Conservation (phyloP, 2,329 filamentous ascomycete species). For the Drechslerella dactyloides region DNA sequence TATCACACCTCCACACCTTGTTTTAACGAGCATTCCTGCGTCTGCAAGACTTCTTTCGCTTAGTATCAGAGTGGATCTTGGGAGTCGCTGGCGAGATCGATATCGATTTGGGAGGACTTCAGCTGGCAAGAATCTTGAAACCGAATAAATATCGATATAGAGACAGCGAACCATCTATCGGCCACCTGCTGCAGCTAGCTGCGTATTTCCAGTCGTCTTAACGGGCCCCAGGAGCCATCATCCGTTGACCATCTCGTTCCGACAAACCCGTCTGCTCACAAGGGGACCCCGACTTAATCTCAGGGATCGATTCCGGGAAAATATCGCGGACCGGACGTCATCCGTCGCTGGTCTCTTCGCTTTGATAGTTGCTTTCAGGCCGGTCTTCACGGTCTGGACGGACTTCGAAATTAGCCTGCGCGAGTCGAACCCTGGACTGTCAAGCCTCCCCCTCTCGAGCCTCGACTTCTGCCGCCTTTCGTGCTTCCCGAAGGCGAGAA, state of each 20-base stretch:
- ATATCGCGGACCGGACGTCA: slow-evolving; percentile 48
- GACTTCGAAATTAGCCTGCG: slow-evolving; percentile 46
- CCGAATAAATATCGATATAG: slow-evolving; percentile 34
- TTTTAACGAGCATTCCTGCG: slow-evolving; percentile 27
- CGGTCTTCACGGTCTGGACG: slow-evolving; percentile 20
- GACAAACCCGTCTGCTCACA: slow-evolving; percentile 49
- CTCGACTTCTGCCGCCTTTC: slow-evolving; percentile 48
- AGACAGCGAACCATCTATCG: slow-evolving; percentile 15
- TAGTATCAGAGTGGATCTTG: slow-evolving; percentile 29
- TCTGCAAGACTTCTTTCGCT: slow-evolving; percentile 47
- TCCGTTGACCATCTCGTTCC: slow-evolving; percentile 39
- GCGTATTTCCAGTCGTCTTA: slow-evolving; percentile 17
- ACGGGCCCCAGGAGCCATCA: slow-evolving; percentile 46
- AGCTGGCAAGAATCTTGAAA: slow-evolving; percentile 1
- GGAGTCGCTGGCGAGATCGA: neutral
- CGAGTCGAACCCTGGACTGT: slow-evolving; percentile 45
- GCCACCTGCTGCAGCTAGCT: slow-evolving; percentile 1
- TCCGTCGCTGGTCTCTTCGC: slow-evolving; percentile 3
- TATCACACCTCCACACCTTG: slow-evolving; percentile 13
- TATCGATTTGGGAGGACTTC: slow-evolving; percentile 10
- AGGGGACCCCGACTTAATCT: slow-evolving; percentile 38
- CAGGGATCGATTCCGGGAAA: slow-evolving; percentile 49
- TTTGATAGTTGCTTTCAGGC: slow-evolving; percentile 24
- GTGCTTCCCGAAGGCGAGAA: slow-evolving; percentile 50
- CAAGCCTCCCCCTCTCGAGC: slow-evolving; percentile 29